Conservation (phyloP, 225 moss, liverwort and hornwort genomes). For the Straminergon stramineum region DNA sequence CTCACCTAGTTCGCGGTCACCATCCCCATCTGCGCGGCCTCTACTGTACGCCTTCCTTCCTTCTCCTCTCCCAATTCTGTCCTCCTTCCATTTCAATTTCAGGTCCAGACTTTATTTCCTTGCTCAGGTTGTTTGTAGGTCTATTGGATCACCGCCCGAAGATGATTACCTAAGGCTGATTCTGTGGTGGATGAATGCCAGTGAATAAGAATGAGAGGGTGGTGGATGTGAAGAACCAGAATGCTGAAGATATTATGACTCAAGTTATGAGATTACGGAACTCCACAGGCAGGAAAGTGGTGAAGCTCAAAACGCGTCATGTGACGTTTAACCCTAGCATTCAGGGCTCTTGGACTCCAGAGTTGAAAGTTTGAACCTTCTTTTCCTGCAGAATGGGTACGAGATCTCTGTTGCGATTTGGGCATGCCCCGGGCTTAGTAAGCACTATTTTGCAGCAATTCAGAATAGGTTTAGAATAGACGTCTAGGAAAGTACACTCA, state of each 20-base stretch:
- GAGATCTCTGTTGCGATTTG: neutral
- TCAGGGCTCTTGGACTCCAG: slow-evolving; percentile 82
- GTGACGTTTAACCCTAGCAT: slow-evolving; percentile 87
- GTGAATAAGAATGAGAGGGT: slow-evolving; percentile 90
- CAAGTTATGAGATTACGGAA: slow-evolving; percentile 82
- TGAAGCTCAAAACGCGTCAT: slow-evolving; percentile 87
- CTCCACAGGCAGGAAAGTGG: slow-evolving; percentile 89
- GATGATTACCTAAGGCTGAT: neutral
- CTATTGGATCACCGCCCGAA: too few species aligned
- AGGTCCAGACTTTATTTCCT: neutral
- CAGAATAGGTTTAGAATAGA: neutral
- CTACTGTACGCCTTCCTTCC: slow-evolving; percentile 30
- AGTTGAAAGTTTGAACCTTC: slow-evolving; percentile 14
- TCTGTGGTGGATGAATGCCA: slow-evolving; percentile 28
- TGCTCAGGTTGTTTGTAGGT: neutral
- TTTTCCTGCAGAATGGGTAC: neutral
- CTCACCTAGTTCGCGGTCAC: slow-evolving; percentile 57
- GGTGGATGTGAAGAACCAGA: slow-evolving; percentile 79
- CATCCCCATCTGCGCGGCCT: slow-evolving; percentile 76
- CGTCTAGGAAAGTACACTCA: neutral
- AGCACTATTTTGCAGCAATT: neutral
- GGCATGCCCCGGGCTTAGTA: neutral
- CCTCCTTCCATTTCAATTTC: neutral
- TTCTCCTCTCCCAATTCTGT: neutral
- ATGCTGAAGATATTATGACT: slow-evolving; percentile 47